Percentiles rank a stretch among this genome's conserved stretches.
Conservation (phyloP, 441 rosid species). For the Euphorbia celastroides region DNA sequence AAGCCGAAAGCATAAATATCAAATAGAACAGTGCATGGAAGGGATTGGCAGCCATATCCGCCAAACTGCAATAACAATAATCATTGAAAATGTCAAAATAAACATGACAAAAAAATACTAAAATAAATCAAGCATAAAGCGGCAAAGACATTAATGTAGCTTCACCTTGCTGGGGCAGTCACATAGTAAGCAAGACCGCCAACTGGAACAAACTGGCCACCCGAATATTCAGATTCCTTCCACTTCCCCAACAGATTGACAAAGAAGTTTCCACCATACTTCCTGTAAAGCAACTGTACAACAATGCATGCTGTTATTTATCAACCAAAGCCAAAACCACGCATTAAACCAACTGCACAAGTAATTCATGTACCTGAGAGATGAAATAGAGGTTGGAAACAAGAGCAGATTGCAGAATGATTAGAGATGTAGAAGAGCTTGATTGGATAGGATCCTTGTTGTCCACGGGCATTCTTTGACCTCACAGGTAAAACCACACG, state of each 20-base stretch:
- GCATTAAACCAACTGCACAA: neutral
- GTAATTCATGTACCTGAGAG: conserved; percentile 58
- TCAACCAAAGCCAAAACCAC: neutral
- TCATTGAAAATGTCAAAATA: neutral
- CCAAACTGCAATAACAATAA: conserved; percentile 39
- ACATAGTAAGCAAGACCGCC: conserved; percentile 85
- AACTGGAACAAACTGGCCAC: conserved; percentile 79
- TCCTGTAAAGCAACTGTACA: conserved; percentile 59
- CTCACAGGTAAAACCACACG: conserved; percentile 75
- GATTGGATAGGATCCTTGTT: conserved; percentile 93
- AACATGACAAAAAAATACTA: neutral
- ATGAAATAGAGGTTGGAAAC: conserved; percentile 90
- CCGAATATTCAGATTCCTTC: conserved; percentile 85
- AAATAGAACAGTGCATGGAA: conserved; percentile 92
- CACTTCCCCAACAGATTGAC: conserved; percentile 80
- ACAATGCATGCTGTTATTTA: neutral
- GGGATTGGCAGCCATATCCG: conserved; percentile 87
- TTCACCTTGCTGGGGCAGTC: conserved; percentile 80
- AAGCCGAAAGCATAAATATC: conserved; percentile 77
- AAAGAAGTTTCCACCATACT: conserved; percentile 66
- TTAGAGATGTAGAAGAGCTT: conserved; percentile 76
- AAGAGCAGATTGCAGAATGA: conserved; percentile 86
- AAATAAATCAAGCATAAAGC: too few relatives aligned
- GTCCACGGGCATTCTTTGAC: conserved; percentile 76
- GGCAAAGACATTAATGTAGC: neutral